Conservation (phyloP, 2,329 filamentous ascomycete species). For the Onygenales sp. region DNA sequence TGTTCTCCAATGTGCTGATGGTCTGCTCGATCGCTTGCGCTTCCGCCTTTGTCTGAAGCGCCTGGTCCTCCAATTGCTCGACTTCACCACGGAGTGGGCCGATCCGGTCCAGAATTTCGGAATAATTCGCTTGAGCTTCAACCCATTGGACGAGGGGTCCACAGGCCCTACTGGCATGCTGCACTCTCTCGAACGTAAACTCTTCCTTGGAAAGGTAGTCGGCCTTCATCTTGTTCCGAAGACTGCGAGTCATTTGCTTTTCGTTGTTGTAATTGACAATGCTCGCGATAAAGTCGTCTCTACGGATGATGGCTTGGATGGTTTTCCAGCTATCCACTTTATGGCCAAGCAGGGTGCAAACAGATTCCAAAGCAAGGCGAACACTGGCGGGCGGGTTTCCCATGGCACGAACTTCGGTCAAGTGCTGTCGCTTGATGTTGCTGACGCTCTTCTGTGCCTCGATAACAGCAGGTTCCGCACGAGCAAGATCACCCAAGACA, state of each 20-base stretch:
- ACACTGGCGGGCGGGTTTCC: conserved; percentile 84
- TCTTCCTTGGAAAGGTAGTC: conserved; percentile 89
- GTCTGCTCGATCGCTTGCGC: conserved; percentile 85
- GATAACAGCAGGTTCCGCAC: conserved; percentile 83
- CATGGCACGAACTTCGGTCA: conserved; percentile 98
- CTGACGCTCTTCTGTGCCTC: conserved; percentile 94
- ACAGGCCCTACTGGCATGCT: conserved; percentile 92
- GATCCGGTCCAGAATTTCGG: conserved; percentile 90
- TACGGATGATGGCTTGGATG: conserved; percentile 77
- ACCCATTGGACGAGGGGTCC: conserved; percentile 97
- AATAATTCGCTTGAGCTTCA: conserved; percentile 90
- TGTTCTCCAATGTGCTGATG: conserved; percentile 72
- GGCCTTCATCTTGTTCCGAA: conserved; percentile 81
- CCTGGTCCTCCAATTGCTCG: conserved; percentile 72
- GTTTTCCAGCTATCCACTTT: conserved; percentile 85
- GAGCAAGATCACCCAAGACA: conserved; percentile 77
- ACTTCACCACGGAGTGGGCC: conserved; percentile 90
- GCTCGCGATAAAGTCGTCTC: conserved; percentile 94
- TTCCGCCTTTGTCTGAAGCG: conserved; percentile 84
- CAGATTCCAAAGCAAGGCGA: conserved; percentile 85
- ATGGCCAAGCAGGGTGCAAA: conserved; percentile 88
- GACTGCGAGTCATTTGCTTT: conserved; percentile 75
- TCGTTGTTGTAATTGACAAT: conserved; percentile 98
- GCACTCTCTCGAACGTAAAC: conserved; percentile 93
- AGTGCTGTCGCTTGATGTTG: conserved; percentile 95